A percentile compares a stretch with the other conserved stretches of the same genome.
Evolutionary conservation across 257 asterid species (phyloP).

Genomic region (Scutellaria barbata): DNA sequence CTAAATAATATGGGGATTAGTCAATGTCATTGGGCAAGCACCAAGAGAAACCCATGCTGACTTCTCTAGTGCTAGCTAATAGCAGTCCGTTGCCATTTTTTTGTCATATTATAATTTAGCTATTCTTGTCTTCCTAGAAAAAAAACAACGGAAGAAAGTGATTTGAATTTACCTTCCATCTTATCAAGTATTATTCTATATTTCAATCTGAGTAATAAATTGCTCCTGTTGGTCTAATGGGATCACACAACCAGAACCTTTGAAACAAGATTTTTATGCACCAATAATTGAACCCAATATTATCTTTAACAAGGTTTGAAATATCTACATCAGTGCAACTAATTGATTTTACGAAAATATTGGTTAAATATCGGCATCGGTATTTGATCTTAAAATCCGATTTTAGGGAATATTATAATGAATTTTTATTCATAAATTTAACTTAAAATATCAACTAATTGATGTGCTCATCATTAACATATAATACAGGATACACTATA

Average conservation of each 20-base stretch:
- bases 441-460: too few relatives aligned
- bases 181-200: conserved; percentile 25
- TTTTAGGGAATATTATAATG: too few relatives aligned
- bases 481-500: too few relatives aligned
- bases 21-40: conserved; percentile 29
- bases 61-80: too few relatives aligned
- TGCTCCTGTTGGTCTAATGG: neutral
- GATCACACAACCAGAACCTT: conserved; percentile 26
- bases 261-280: conserved; percentile 3
- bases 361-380: too few relatives aligned
- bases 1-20: conserved; percentile 8
- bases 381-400: too few relatives aligned
- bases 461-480: too few relatives aligned
- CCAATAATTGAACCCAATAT: conserved; percentile 1
- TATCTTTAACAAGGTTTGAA: neutral
- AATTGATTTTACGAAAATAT: too few relatives aligned
- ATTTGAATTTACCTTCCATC: neutral
- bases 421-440: too few relatives aligned
- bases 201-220: neutral
- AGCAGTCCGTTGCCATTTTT: neutral
- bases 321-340: too few relatives aligned
- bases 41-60: conserved; percentile 22
- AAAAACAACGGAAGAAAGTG: conserved; percentile 7
- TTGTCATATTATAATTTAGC: neutral
- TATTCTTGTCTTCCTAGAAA: conserved; percentile 11